Conservation (phyloP, 257 asterid species). For the Asclepias syriaca region DNA sequence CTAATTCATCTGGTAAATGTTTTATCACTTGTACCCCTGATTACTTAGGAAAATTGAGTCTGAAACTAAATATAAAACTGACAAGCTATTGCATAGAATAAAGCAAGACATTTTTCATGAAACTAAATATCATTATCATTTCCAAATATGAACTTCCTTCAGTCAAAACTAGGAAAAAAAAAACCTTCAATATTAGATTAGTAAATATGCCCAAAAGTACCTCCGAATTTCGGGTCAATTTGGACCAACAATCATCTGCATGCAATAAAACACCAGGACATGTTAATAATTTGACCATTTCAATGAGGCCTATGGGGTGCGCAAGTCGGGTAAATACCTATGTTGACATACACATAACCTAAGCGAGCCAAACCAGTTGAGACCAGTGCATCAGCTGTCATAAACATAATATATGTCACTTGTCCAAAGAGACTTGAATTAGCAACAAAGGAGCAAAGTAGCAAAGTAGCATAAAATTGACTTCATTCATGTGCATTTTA, state of each 20-base stretch:
- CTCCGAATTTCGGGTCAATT: slow-evolving; percentile 43
- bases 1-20: neutral
- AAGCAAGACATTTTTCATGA: neutral
- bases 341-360: slow-evolving; percentile 73
- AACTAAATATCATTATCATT: neutral
- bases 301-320: neutral
- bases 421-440: neutral
- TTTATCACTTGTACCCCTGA: too few species aligned
- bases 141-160: neutral
- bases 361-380: slow-evolving; percentile 83
- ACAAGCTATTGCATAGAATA: neutral
- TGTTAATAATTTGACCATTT: slow-evolving; percentile 11
- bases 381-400: slow-evolving; percentile 82
- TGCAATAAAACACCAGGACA: slow-evolving; percentile 19
- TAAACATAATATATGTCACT: slow-evolving; percentile 15
- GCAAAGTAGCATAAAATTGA: neutral
- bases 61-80: neutral
- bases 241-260: slow-evolving; percentile 99
- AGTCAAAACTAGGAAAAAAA: neutral
- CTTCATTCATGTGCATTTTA: neutral
- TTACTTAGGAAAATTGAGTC: neutral
- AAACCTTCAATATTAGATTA: slow-evolving; percentile 6
- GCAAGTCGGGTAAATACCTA: slow-evolving; percentile 44
- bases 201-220: slow-evolving; percentile 28
- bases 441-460: neutral